Evolutionary conservation across 75 land plant species (phyloP).

Genomic region (Isoetes taiwanensis): DNA sequence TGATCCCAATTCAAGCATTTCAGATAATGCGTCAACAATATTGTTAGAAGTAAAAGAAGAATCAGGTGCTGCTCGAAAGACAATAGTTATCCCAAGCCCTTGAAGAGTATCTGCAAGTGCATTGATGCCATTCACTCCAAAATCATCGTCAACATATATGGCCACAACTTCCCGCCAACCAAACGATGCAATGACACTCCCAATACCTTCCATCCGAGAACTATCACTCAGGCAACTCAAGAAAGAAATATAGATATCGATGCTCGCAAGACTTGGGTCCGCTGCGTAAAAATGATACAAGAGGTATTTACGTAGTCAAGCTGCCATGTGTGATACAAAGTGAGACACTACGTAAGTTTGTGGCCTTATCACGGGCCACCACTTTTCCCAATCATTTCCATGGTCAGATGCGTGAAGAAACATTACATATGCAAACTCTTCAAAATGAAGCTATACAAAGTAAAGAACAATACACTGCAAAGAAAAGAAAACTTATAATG

Average conservation of each 20-base stretch:
- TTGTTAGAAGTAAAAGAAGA: too few species aligned
- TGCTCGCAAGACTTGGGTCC: slow-evolving; percentile 63
- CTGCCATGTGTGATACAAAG: slow-evolving; percentile 45
- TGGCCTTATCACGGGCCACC: slow-evolving; percentile 53
- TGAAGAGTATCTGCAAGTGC: slow-evolving; percentile 52
- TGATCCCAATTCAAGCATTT: too few species aligned
- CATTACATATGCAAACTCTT: too few species aligned
- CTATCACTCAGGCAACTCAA: slow-evolving; percentile 51
- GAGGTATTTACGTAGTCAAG: slow-evolving; percentile 53
- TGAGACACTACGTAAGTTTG: slow-evolving; percentile 64
- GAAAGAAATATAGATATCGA: slow-evolving; percentile 54
- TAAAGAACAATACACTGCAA: too few species aligned
- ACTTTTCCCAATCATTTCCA: slow-evolving; percentile 51
- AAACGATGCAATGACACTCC: slow-evolving; percentile 31
- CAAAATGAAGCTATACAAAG: too few species aligned
- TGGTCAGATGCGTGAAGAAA: too few species aligned
- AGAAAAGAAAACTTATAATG: too few species aligned
- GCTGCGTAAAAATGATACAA: slow-evolving; percentile 59
- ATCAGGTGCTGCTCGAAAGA: too few species aligned
- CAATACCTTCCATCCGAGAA: slow-evolving; percentile 59
- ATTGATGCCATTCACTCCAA: slow-evolving; percentile 59
- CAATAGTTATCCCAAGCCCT: slow-evolving; percentile 31
- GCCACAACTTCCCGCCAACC: slow-evolving; percentile 70
- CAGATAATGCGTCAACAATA: too few species aligned
- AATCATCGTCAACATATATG: slow-evolving; percentile 68